Evolutionary conservation across 176 grass and related monocot genomes (phyloP), one percentile per base, ranked within the genome.

Genomic region (Carex parvula): DNA sequence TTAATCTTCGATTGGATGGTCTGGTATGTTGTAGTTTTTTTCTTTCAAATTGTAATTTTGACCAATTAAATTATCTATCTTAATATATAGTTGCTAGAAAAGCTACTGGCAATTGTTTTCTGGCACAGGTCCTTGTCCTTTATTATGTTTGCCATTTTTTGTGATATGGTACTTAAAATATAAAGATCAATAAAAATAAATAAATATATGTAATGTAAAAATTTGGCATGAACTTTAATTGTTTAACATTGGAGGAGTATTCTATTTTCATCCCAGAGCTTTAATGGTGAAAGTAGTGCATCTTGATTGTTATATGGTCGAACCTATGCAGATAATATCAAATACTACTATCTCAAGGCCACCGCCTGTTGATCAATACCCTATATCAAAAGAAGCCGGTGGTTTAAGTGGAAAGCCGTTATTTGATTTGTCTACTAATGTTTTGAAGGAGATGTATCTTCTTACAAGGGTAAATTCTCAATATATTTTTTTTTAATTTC

Each of bases 331-430:
- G 96, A 94, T 99, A 71, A 95, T 99, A 99, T 93, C 96, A 24
- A 99, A 99, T 81, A 99, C 91, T 48, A 99, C 93, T 44, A 60
- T 99, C 85, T 95, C 93, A 84, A 92, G 96, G 64, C 93, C 87
- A 1, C 26, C 88, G 50, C 89, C 96, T 85, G 88, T 87, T 86
- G 90, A 89, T 64, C 81, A 81, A 64, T 84, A 95, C 80, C 89
- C 89, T 81, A 85, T 86, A 81, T 91, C 91, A 72, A 91, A 84
- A 70, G 96, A 99, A 94, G 18, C 79, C 0, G 96, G 96, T 84
- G 96, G 96, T 37, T 95, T 99, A 93, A 99, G 96, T 74, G 96
- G 96, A 22, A 99, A 99, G 12, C 96, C 91, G 68, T 89, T 99
- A 72, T 99, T 92, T 87, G 93, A 93, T 66, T 63, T 95, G 74